Percentiles rank a stretch among this genome's conserved stretches.
These are phyloP conservation scores for Cryptosporidium viatorum DNA, from an alignment of 169 alveolate genomes.

Conservation along the genomic window DNA sequence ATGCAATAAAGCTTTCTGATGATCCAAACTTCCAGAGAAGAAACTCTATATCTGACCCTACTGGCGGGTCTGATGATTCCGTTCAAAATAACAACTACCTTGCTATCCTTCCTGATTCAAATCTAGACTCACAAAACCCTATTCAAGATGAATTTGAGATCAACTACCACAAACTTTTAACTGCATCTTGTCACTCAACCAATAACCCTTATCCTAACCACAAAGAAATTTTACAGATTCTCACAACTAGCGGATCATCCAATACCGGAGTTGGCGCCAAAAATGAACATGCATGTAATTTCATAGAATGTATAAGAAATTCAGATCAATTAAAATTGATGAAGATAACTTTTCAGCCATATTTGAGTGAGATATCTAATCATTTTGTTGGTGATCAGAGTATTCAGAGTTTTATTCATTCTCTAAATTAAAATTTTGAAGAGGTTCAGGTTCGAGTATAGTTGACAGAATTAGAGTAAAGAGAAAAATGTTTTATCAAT, in stretches of 20 bases:
- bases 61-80: neutral
- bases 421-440: neutral
- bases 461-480: neutral
- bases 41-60: conserved; percentile 12
- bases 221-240: conserved; percentile 34
- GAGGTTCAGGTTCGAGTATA: neutral
- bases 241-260: neutral
- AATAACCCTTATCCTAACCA: conserved; percentile 22
- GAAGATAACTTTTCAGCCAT: conserved; percentile 38
- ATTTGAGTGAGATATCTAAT: conserved; percentile 3
- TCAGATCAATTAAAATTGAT: conserved; percentile 20
- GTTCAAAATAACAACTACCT: neutral
- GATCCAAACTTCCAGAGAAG: conserved; percentile 41
- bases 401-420: conserved; percentile 21
- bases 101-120: conserved; percentile 1
- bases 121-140: conserved; percentile 1
- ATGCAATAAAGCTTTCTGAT: conserved; percentile 17
- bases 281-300: conserved; percentile 2
- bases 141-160: conserved; percentile 68
- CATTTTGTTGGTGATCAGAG: conserved; percentile 14
- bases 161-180: conserved; percentile 45
- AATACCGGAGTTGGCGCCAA: neutral
- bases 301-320: neutral
- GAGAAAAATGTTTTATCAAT: neutral
- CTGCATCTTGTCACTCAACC: conserved; percentile 20